Evolutionary conservation across 208 protist species (phyloP), one percentile per base, ranked within the genome.

Genomic region (Leptomonas pyrrhocoris): DNA sequence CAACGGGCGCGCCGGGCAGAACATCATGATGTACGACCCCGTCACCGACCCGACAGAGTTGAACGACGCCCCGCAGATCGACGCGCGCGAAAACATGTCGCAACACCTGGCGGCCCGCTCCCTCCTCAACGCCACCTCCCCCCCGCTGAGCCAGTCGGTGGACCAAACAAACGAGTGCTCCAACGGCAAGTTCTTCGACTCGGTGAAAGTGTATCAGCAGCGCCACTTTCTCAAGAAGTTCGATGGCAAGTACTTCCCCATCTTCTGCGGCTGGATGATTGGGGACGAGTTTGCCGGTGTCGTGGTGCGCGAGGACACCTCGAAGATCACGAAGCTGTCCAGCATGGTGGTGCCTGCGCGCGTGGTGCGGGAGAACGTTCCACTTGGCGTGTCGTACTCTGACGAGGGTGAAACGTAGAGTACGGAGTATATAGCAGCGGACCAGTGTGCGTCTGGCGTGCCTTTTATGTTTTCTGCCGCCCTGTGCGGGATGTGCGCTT

Each of bases 211-310:
- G 21, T 94, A 88, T 68, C 88, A 94, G 74, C 51, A 77, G 28
- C 79, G 88, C 19, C 66, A 87, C 40, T 90, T 91, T 50, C 72
- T 92, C 15, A 88, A 88, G 58, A 83, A 82, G 59, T 94, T 93
- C 51, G 83, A 90, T 23, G 48, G 80, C 9, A 85, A 86, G 71
- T 94, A 86, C 76, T 87, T 89, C 55, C 88, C 84, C 30, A 94
- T 92, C 36, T 93, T 96, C 69, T 90, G 88, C 46, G 86, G 68
- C 7, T 96, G 90, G 88, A 83, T 88, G 69, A 63, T 92, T 21
- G 83, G 83, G 16, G 85, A 89, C 15, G 74, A 89, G 62, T 92
- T 92, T 48, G 77, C 68, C 27, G 88, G 88, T 43, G 57, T 96
- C 40, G 84, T 90, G 1, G 83, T 94, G 27, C 88, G 88, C 27